These are phyloP conservation scores for Malassezia slooffiae DNA, from an alignment of 1,284 basidiomycete genomes.

Conservation along the genomic window DNA sequence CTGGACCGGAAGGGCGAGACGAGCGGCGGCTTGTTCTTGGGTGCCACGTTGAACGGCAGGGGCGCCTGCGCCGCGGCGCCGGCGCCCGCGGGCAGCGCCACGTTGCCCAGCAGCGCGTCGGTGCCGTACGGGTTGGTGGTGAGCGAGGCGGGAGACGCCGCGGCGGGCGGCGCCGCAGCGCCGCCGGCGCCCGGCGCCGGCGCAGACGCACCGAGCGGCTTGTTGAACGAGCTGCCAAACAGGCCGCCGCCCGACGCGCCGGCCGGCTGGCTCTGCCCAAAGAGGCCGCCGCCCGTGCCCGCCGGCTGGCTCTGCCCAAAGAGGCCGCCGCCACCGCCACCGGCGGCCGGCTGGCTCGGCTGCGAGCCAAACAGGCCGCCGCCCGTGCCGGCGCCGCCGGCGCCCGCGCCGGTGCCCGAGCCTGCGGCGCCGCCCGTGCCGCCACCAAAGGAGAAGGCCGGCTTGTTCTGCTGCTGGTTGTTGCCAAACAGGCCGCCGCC, in stretches of 20 bases:
- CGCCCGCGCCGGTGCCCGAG: too few relatives aligned
- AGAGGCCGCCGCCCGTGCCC: constrained; percentile 18
- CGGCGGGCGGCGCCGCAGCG: constrained; percentile 20
- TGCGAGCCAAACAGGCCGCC: constrained; percentile 37
- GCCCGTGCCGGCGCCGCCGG: too few relatives aligned
- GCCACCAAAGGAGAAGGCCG: constrained; percentile 36
- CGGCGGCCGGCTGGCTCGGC: constrained; percentile 37
- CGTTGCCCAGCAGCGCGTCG: constrained; percentile 53
- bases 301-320: constrained; percentile 42
- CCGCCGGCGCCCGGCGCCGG: constrained; percentile 2
- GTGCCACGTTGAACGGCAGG: constrained; percentile 45
- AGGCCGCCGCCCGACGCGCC: constrained; percentile 21
- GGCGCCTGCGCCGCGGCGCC: constrained; percentile 26
- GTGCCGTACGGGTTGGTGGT: constrained; percentile 75
- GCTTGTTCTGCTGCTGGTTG: constrained; percentile 25
- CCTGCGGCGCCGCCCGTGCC: too few relatives aligned
- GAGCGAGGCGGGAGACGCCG: constrained; percentile 51
- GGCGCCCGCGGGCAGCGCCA: constrained; percentile 19
- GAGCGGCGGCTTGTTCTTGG: constrained; percentile 49
- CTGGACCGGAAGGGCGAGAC: constrained; percentile 50
- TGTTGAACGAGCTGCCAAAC: constrained; percentile 13
- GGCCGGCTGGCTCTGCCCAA: constrained; percentile 13
- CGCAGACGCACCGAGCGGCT: constrained; percentile 15
- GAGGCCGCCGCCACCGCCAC: constrained; percentile 45
- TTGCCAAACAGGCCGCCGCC: too few relatives aligned